phyloP scores from a whole-genome alignment of 2,329 filamentous ascomycete genomes.

The Fusarium redolens region DNA sequence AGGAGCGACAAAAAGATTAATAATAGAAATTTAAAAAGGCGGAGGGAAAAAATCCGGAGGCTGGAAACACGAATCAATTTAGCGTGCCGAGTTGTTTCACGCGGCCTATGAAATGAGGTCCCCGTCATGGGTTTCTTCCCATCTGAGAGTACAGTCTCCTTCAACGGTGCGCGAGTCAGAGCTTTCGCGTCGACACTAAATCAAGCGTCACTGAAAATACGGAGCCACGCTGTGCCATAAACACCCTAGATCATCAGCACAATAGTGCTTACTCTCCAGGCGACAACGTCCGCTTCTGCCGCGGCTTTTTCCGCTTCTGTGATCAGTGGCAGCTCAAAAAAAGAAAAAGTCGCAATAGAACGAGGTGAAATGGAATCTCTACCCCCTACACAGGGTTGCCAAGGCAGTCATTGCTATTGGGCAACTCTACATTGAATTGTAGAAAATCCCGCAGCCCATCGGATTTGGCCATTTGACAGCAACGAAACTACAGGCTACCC shows the following conservation, averaged over 20 bases:
- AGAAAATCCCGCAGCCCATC: too few species aligned
- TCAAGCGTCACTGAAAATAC: not conserved
- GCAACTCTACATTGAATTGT: not conserved
- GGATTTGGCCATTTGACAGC: not conserved
- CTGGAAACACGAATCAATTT: not conserved
- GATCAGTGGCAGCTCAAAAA: not conserved
- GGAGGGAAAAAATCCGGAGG: not conserved
- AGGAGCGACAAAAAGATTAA: not conserved
- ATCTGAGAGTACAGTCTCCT: not conserved
- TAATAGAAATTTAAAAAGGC: not conserved
- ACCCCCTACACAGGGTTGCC: not conserved
- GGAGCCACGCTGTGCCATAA: not conserved
- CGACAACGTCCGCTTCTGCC: not conserved
- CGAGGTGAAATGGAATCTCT: too few species aligned
- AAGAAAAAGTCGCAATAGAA: not conserved
- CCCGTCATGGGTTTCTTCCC: not conserved
- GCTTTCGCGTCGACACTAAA: not conserved
- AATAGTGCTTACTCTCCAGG: not conserved
- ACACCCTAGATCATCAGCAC: not conserved
- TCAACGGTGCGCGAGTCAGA: not conserved
- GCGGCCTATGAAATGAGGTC: not conserved
- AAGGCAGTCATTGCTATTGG: not conserved
- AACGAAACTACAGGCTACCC: too few species aligned
- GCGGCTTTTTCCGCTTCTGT: not conserved
- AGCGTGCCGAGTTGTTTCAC: not conserved